Evolutionary conservation across 768 basidiomycete species (phyloP), one percentile per base, ranked within the genome.

Genomic region (Nidula microcarpa): DNA sequence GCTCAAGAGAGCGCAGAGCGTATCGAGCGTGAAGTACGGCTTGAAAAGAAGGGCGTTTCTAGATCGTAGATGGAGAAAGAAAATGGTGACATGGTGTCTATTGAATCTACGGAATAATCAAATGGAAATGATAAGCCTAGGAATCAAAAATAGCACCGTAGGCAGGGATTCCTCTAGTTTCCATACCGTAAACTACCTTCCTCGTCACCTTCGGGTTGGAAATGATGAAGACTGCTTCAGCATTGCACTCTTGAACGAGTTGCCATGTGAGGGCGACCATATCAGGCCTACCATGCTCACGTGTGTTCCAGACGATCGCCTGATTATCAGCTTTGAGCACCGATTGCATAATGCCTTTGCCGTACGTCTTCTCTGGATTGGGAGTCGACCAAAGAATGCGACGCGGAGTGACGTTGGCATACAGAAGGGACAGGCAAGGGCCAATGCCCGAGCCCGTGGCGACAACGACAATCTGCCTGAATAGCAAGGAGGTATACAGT

Each of bases 361-460:
- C 75, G 54, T 74, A 78, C 0, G 76, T 78, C 51, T 61, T 57
- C 48, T 68, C 63, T 6, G 74, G 70, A 53, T 72, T 64, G 0
- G 72, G 74, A 1, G 75, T 71, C 4, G 73, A 72, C 74, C 76
- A 76, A 10, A 76, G 63, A 13, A 76, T 65, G 10, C 71, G 67
- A 33, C 68, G 65, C 5, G 70, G 72, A 0, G 70, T 72, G 35
- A 60, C 63, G 39, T 70, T 63, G 10, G 68, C 69, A 50, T 70
- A 71, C 33, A 75, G 63, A 13, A 68, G 59, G 14, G 73, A 69
- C 8, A 68, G 62, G 52, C 69, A 71, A 3, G 81, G 81, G 0
- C 78, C 81, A 43, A 82, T 82, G 11, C 79, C 80, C 11, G 70
- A 74, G 3, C 80, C 81, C 1, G 80, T 83, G 10, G 80, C 80